These are phyloP conservation scores for Calonectria naviculata DNA, from an alignment of 2,329 filamentous ascomycete genomes.

Conservation along the genomic window DNA sequence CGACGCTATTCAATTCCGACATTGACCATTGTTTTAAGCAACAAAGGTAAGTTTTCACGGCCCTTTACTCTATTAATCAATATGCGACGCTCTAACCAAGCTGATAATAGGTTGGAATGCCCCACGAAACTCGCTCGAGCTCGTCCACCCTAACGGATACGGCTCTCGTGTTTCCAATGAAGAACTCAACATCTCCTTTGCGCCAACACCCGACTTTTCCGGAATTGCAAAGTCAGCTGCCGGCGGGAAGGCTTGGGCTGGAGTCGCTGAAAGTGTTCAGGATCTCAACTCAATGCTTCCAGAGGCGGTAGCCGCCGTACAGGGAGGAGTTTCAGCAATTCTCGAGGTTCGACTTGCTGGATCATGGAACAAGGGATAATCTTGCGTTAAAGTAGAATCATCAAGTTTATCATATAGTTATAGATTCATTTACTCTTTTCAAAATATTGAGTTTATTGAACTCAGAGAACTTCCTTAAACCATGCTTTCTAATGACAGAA, in stretches of 20 bases:
- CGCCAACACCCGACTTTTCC: slow-evolving; percentile 66
- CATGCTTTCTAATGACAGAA: too few species aligned
- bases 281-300: neutral
- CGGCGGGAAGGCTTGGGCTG: slow-evolving; percentile 47
- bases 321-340: neutral
- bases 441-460: too few species aligned
- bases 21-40: slow-evolving; percentile 63
- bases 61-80: neutral
- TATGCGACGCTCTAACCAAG: neutral
- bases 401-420: too few species aligned
- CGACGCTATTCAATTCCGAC: slow-evolving; percentile 58
- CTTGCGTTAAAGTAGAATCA: neutral
- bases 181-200: slow-evolving; percentile 70
- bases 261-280: neutral
- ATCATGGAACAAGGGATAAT: neutral
- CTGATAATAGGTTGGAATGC: slow-evolving; percentile 65
- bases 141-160: slow-evolving; percentile 67
- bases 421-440: too few species aligned
- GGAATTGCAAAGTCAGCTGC: slow-evolving; percentile 69
- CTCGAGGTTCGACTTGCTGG: slow-evolving; percentile 2
- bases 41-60: slow-evolving; percentile 46
- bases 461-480: too few species aligned
- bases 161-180: slow-evolving; percentile 64
- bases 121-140: slow-evolving; percentile 62
- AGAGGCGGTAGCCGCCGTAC: neutral